These are phyloP conservation scores for Phoma sp. DNA, from an alignment of 2,329 filamentous ascomycete species.

Conservation along the genomic window DNA sequence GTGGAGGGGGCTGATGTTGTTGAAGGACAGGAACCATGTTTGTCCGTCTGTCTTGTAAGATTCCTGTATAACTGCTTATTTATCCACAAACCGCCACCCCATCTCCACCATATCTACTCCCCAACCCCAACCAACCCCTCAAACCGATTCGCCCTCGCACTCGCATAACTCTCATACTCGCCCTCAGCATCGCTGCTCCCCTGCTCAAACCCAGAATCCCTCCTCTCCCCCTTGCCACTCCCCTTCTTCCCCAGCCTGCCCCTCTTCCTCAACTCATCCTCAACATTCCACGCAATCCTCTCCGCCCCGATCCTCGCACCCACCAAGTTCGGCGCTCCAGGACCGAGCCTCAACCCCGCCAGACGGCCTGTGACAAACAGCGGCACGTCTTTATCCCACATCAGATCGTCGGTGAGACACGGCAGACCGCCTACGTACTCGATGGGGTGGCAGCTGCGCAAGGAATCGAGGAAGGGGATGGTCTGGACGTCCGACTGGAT, in stretches of 20 bases:
- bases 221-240: slow-evolving; percentile 3
- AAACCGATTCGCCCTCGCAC: slow-evolving; percentile 53
- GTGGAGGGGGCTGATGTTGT: too few species aligned
- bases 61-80: too few species aligned
- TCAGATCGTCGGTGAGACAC: slow-evolving; percentile 75
- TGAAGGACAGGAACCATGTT: too few species aligned
- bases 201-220: slow-evolving; percentile 10
- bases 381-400: slow-evolving; percentile 75
- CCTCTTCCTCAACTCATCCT: slow-evolving; percentile 58
- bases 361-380: slow-evolving; percentile 74
- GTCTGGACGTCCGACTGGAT: slow-evolving; percentile 67
- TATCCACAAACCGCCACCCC: too few species aligned
- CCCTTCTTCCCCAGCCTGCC: slow-evolving; percentile 20
- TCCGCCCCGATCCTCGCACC: slow-evolving; percentile 76
- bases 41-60: too few species aligned
- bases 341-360: slow-evolving; percentile 71
- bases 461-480: slow-evolving; percentile 66
- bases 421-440: slow-evolving; percentile 70
- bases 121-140: slow-evolving; percentile 36
- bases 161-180: slow-evolving; percentile 41
- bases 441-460: slow-evolving; percentile 67
- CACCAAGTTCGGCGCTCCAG: slow-evolving; percentile 74
- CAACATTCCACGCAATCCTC: slow-evolving; percentile 72
- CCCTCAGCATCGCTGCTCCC: slow-evolving; percentile 22
- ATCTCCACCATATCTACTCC: not conserved